Evolutionary conservation across 2,329 filamentous ascomycete genomes (phyloP), one percentile per base, ranked within the genome.

Genomic region (Trichoderma semiorbis): DNA sequence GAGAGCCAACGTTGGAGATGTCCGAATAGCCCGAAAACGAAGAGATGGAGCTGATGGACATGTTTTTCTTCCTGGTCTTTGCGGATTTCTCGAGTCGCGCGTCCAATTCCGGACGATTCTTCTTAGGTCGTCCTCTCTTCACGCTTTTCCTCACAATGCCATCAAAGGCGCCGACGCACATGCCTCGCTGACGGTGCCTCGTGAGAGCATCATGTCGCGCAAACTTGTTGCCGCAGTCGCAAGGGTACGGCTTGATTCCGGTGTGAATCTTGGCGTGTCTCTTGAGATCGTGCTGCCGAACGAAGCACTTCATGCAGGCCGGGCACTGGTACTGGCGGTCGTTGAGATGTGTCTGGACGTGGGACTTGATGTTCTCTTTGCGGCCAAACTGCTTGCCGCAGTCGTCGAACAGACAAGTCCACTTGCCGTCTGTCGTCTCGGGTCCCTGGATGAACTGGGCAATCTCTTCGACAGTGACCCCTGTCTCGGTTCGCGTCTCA

Each of bases 351-450:
- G 96, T 99, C 83, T 99, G 96, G 16, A 99, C 93, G 80, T 99
- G 96, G 0, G 95, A 97, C 80, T 97, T 97, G 85, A 98, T 98
- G 83, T 99, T 98, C 81, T 99, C 96, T 81, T 98, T 97, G 76
- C 96, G 90, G n/a, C 95, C 95, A 79, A 99, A 98, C 68, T 91
- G 89, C 81, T 97, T 97, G 76, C 91, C 89, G 81, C 96, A 99
- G 32, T 90, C 91, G 10, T 93, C 86, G 71, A 84, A 95, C n/a
- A 89, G 82, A 79, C 93, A 96, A 7, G 90, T 85, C 91, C 92
- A 96, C 81, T 94, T 94, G 76, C 91, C 91, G 76, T 94, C 92
- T n/a, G 81, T 79, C 3, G 89, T 84, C 76, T 93, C 92, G 0
- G 92, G 92, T 1, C 91, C 92, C 63, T 88, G 86, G 76, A 95